Evolutionary conservation across 441 rosid genomes (phyloP).

Genomic region (Aquilaria agallochum): DNA sequence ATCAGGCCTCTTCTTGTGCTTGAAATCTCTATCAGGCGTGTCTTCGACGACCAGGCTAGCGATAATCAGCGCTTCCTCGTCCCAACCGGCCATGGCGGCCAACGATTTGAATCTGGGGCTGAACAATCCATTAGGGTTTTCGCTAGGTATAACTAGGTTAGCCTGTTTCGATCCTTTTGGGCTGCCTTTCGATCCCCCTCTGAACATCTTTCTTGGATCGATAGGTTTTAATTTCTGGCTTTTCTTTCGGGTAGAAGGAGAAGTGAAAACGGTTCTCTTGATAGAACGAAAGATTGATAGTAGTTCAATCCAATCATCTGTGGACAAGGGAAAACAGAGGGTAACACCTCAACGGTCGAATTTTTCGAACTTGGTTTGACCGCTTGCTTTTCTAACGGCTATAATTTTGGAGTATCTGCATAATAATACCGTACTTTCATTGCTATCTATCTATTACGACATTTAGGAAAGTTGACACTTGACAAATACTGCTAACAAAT

Average conservation of each 20-base stretch:
- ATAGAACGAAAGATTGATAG: background rate
- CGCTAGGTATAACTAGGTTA: constrained; percentile 19
- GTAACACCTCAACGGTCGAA: constrained; percentile 50
- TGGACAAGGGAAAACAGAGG: background rate
- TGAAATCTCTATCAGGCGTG: constrained; percentile 70
- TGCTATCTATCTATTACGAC: too few species aligned
- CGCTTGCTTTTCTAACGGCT: constrained; percentile 27
- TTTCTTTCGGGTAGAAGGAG: constrained; percentile 11
- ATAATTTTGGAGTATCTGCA: background rate
- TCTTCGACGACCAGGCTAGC: constrained; percentile 85
- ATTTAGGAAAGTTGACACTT: too few species aligned
- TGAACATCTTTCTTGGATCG: constrained; percentile 32
- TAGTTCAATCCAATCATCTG: background rate
- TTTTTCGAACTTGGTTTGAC: constrained; percentile 9
- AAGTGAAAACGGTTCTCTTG: constrained; percentile 3
- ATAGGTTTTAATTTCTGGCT: too few species aligned
- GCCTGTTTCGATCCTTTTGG: constrained; percentile 24
- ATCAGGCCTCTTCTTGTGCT: constrained; percentile 56
- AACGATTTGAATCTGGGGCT: constrained; percentile 86
- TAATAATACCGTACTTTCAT: too few species aligned
- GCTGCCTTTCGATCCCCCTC: constrained; percentile 27
- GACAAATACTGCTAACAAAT: too few species aligned
- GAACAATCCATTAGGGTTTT: constrained; percentile 36
- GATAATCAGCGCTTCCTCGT: constrained; percentile 74
- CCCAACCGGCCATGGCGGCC: constrained; percentile 99